Conservation (phyloP, 805 yeast species). For the Torulaspora maleeae region DNA sequence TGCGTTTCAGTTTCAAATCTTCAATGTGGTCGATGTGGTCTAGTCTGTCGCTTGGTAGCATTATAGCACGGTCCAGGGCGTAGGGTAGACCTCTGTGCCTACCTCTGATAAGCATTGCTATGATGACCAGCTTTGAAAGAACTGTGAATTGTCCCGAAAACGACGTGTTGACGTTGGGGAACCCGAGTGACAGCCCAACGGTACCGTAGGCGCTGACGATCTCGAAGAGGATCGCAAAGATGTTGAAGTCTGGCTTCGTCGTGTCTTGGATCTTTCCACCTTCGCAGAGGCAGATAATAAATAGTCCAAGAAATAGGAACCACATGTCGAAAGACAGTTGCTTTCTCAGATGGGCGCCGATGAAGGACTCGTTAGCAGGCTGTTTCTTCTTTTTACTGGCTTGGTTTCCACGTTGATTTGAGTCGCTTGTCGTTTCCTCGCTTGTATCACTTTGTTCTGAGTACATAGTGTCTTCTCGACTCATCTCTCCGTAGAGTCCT, state of each 20-base stretch:
- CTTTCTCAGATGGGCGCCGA: slow-evolving; percentile 82
- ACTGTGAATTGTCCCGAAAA: slow-evolving; percentile 66
- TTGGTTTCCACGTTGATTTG: slow-evolving; percentile 6
- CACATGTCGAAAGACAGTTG: slow-evolving; percentile 93
- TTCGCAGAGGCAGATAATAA: slow-evolving; percentile 83
- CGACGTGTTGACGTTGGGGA: slow-evolving; percentile 61
- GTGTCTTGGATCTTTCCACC: slow-evolving; percentile 51
- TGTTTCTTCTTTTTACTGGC: slow-evolving; percentile 18
- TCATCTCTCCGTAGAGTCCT: slow-evolving; percentile 64
- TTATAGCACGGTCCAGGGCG: slow-evolving; percentile 86
- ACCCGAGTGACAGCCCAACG: slow-evolving; percentile 88
- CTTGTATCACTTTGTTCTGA: slow-evolving; percentile 12
- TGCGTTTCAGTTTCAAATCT: slow-evolving; percentile 31
- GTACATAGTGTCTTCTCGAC: slow-evolving; percentile 14
- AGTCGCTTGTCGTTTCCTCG: slow-evolving; percentile 7
- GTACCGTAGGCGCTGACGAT: slow-evolving; percentile 95
- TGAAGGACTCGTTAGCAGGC: slow-evolving; percentile 50
- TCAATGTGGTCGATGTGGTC: slow-evolving; percentile 57
- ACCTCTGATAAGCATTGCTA: slow-evolving; percentile 90
- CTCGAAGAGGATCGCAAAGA: slow-evolving; percentile 77
- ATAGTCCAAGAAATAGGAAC: slow-evolving; percentile 83
- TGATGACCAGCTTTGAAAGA: slow-evolving; percentile 75
- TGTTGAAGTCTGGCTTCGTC: slow-evolving; percentile 48
- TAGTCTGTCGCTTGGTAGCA: slow-evolving; percentile 69
- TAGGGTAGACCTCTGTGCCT: slow-evolving; percentile 96